Conservation (phyloP, 108 stramenopile species). For the Fragilariopsis cylindrus region DNA sequence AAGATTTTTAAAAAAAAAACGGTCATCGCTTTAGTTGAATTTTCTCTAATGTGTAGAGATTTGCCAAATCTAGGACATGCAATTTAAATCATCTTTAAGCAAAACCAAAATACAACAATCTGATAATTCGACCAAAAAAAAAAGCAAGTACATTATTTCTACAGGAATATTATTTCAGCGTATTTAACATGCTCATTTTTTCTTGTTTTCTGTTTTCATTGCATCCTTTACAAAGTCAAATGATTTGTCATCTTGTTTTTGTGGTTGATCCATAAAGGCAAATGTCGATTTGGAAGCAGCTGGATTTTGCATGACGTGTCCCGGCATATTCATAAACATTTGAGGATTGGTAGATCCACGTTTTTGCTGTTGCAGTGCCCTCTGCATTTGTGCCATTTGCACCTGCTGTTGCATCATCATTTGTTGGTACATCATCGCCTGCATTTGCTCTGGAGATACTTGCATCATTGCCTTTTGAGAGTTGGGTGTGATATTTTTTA, state of each 20-base stretch:
- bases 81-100: neutral
- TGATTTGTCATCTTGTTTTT: slow-evolving; percentile 60
- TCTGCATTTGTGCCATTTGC: slow-evolving; percentile 89
- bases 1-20: neutral
- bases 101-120: neutral
- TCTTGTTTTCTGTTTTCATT: slow-evolving; percentile 69
- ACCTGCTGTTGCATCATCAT: slow-evolving; percentile 75
- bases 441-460: slow-evolving; percentile 67
- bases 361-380: slow-evolving; percentile 46
- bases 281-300: slow-evolving; percentile 43
- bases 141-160: too few species aligned
- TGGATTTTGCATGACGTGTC: slow-evolving; percentile 35
- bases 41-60: neutral
- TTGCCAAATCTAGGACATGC: neutral
- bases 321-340: slow-evolving; percentile 18
- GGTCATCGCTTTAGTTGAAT: neutral
- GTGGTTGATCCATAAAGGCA: slow-evolving; percentile 62
- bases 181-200: neutral
- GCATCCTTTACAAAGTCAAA: slow-evolving; percentile 91
- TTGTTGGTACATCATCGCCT: slow-evolving; percentile 81
- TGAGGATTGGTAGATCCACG: slow-evolving; percentile 10
- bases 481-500: slow-evolving; percentile 39
- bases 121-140: neutral
- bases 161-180: too few species aligned
- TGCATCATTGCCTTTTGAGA: slow-evolving; percentile 41